These are phyloP conservation scores for Yamadazyma blattariae DNA, from an alignment of 1,139 yeast species.

Conservation along the genomic window DNA sequence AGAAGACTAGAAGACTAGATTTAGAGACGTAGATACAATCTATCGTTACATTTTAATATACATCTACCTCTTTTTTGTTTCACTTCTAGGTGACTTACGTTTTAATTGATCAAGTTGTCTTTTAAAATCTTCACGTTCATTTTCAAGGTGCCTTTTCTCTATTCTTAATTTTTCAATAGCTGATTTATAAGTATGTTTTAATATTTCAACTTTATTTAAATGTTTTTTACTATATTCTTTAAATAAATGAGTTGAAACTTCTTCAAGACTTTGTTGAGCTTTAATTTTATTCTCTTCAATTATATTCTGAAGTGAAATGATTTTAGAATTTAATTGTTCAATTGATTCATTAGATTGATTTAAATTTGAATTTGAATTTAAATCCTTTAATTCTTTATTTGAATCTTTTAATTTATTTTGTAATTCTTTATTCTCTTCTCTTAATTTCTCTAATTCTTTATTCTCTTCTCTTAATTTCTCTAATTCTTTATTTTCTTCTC, in stretches of 20 bases:
- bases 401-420: neutral
- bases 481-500: neutral
- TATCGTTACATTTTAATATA: too few relatives aligned
- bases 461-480: neutral
- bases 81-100: neutral
- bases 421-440: neutral
- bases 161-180: constrained; percentile 37
- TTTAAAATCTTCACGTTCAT: constrained; percentile 1
- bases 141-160: constrained; percentile 27
- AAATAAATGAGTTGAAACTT: constrained; percentile 60
- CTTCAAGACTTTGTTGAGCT: constrained; percentile 46
- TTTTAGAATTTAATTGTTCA: constrained; percentile 1
- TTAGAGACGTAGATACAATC: too few relatives aligned
- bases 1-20: too few relatives aligned
- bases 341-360: neutral
- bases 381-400: neutral
- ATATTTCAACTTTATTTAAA: constrained; percentile 54
- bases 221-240: constrained; percentile 65
- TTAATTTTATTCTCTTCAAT: constrained; percentile 31
- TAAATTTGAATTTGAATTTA: neutral
- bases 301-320: constrained; percentile 8
- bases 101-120: neutral
- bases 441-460: neutral
- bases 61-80: too few relatives aligned
- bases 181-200: constrained; percentile 31